Evolutionary conservation across 345 rosid species (phyloP), one percentile per base, ranked within the genome.

Genomic region (Populus davidiana): DNA sequence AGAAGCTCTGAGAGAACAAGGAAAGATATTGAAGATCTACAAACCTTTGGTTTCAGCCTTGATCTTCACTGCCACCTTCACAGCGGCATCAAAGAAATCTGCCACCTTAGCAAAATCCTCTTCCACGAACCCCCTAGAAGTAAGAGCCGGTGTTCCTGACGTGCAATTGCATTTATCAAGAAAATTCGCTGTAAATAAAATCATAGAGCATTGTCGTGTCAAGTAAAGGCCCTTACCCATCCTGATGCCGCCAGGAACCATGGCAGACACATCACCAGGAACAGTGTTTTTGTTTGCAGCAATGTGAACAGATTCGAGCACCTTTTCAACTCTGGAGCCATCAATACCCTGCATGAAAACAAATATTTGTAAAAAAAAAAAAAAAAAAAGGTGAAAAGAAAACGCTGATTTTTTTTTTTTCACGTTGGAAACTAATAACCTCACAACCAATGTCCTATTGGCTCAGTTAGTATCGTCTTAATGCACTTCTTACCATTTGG

Each of bases 211-310:
- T 59, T 25, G 4, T 38, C 36, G 16, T 20, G 62, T 38, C 20
- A 72, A 33, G 5, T 52, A 79, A 64, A 66, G 79, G 69, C 49
- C 77, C 72, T 78, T 87, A 95, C 99, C 99, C 99, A 96, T 96
- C 82, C 99, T 88, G 83, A 96, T 96, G 88, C 99, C 99, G 74
- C 99, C 99, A 39, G 99, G 99, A 83, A 96, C 99, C 99, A 96
- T 96, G 71, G 99, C 99, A 78, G 99, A 96, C 80, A 96, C 99
- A 82, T 96, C 99, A 78, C 99, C 99, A 23, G 99, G 99, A 77
- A 96, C 98, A 38, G 99, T 96, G 88, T 96, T 96, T 81, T 96
- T 96, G 93, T 96, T 96, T 54, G 99, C 94, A 78, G 98, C 98
- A 83, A 96, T 93, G 78, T 93, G 99, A 82, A 96, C 97, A 18